Evolutionary conservation across 208 protist genomes (phyloP), one percentile per base, ranked within the genome.

Genomic region (Angomonas desouzai): DNA sequence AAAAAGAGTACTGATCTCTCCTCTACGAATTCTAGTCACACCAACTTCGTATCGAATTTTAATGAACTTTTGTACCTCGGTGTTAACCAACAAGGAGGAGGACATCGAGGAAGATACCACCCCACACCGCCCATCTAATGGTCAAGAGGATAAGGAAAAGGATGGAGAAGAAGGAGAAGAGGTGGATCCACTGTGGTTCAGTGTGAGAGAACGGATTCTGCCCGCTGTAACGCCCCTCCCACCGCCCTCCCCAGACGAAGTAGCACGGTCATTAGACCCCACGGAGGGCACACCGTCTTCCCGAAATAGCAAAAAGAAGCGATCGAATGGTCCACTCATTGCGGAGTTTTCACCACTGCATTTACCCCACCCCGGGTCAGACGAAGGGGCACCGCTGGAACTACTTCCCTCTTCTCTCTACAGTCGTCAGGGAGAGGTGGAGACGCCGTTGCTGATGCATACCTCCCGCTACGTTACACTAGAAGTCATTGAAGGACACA

Each of bases 381-480:
- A n/a, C n/a, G n/a, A n/a, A n/a, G n/a, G n/a, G n/a, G n/a, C n/a
- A n/a, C n/a, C n/a, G n/a, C n/a, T n/a, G n/a, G n/a, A n/a, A n/a
- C n/a, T n/a, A n/a, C n/a, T n/a, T n/a, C n/a, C n/a, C n/a, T n/a
- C n/a, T n/a, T n/a, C n/a, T n/a, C n/a, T n/a, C n/a, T n/a, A n/a
- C n/a, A n/a, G n/a, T n/a, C n/a, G n/a, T n/a, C n/a, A n/a, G n/a
- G n/a, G n/a, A n/a, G 36, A 13, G 36, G 13, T 40, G 36, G 36
- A 6, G 36, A 40, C 36, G 36, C 6, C 45, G 20, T 51, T 51
- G 45, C 45, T 51, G 18, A 13, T 9, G 18, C 45, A 13, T 4
- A 22, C 45, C 45, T 51, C 45, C 20, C 45, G 45, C 20, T 51
- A 51, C 20, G 45, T 51, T 4, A 51, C 45, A 23, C n/a, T 51